These are phyloP conservation scores for Leptoxyphium fumago DNA, from an alignment of 2,329 filamentous ascomycete species.

Conservation along the genomic window DNA sequence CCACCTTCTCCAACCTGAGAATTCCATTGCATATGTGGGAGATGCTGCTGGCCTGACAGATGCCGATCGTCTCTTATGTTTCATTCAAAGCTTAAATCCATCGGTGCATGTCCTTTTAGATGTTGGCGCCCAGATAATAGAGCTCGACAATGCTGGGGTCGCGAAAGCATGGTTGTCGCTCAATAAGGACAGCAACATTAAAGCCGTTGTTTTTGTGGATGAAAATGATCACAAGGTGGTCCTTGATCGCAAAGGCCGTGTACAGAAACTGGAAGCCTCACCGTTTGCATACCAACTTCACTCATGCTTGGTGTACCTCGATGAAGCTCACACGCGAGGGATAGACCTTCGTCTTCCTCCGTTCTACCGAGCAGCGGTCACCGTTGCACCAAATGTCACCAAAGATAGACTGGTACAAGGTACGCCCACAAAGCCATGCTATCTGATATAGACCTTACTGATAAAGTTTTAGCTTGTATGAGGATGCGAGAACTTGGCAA, in stretches of 20 bases:
- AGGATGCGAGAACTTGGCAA: slow-evolving; percentile 54
- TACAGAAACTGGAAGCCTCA: slow-evolving; percentile 41
- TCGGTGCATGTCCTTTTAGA: slow-evolving; percentile 49
- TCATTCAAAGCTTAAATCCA: slow-evolving; percentile 26
- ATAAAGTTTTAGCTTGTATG: slow-evolving; percentile 43
- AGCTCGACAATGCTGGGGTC: slow-evolving; percentile 43
- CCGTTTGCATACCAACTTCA: slow-evolving; percentile 43
- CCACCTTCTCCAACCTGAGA: slow-evolving; percentile 41
- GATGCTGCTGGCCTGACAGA: slow-evolving; percentile 2
- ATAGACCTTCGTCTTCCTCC: slow-evolving; percentile 50
- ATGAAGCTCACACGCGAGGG: slow-evolving; percentile 56
- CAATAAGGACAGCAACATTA: slow-evolving; percentile 9
- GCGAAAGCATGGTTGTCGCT: slow-evolving; percentile 39
- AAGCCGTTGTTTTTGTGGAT: slow-evolving; percentile 45
- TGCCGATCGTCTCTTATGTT: slow-evolving; percentile 26
- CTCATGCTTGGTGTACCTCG: slow-evolving; percentile 50
- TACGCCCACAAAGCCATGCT: slow-evolving; percentile 15
- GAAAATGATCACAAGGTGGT: slow-evolving; percentile 41
- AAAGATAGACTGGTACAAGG: slow-evolving; percentile 59
- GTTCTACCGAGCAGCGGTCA: slow-evolving; percentile 49
- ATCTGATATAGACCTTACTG: not conserved
- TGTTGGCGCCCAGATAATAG: slow-evolving; percentile 55
- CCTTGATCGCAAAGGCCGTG: slow-evolving; percentile 31
- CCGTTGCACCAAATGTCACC: slow-evolving; percentile 46
- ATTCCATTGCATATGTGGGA: slow-evolving; percentile 18